These are phyloP conservation scores for Cordyceps pruinosa DNA, from an alignment of 2,329 filamentous ascomycete genomes.

Conservation along the genomic window DNA sequence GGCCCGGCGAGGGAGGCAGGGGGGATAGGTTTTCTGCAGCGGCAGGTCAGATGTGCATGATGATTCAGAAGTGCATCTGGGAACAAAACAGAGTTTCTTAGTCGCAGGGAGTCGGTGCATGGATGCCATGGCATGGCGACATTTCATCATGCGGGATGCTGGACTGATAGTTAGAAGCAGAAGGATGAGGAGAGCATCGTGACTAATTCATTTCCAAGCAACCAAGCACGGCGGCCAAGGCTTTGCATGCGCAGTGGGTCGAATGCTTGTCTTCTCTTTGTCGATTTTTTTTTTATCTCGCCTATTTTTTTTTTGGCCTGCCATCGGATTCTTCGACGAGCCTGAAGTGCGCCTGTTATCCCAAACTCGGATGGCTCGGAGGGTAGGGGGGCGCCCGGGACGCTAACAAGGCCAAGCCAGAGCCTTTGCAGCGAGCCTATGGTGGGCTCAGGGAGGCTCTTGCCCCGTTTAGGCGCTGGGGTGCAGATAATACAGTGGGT, in stretches of 20 bases:
- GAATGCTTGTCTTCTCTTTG: neutral
- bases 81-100: neutral
- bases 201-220: neutral
- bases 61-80: neutral
- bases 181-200: neutral
- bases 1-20: neutral
- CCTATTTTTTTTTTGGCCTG: neutral
- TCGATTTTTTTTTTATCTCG: too few relatives aligned
- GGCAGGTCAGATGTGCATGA: neutral
- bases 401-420: neutral
- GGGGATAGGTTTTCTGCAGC: neutral
- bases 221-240: neutral
- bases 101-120: neutral
- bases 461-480: neutral
- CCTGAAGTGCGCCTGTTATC: neutral
- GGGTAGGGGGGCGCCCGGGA: neutral
- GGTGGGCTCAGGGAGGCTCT: neutral
- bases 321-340: neutral
- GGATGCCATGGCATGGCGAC: neutral
- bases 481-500: conserved; percentile 5
- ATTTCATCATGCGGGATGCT: neutral
- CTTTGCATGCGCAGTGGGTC: neutral
- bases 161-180: neutral
- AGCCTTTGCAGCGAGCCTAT: neutral
- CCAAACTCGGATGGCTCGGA: conserved; percentile 4